phyloP scores from a whole-genome alignment of 1,284 basidiomycete genomes.

The Sporisorium scitamineum region DNA sequence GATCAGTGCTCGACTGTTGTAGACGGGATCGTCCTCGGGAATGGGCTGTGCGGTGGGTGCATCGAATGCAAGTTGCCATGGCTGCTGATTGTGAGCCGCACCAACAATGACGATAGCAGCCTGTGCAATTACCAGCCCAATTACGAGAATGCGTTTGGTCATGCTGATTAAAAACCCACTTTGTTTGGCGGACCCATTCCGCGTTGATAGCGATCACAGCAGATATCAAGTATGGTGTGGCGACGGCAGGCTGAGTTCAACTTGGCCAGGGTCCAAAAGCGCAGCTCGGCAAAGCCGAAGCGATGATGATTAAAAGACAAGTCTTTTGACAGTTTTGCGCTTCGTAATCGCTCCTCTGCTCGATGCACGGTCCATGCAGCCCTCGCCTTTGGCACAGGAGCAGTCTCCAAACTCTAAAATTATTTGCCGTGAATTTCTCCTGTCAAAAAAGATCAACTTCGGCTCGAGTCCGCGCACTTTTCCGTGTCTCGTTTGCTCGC shows the following conservation, averaged over 20 bases:
- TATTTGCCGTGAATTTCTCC: too few species aligned
- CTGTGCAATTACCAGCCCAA: not conserved
- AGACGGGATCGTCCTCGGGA: not conserved
- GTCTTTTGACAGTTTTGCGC: not conserved
- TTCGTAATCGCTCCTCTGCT: too few species aligned
- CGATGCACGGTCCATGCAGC: not conserved
- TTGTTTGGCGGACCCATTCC: conserved; percentile 1
- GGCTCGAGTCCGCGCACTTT: too few species aligned
- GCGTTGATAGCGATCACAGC: not conserved
- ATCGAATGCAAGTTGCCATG: conserved; percentile 12
- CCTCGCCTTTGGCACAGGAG: not conserved
- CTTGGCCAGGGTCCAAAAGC: not conserved
- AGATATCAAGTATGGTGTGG: not conserved
- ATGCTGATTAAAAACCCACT: conserved; percentile 3
- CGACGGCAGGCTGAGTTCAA: too few species aligned
- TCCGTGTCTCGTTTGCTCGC: too few species aligned
- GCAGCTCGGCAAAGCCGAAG: too few species aligned
- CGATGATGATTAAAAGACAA: too few species aligned
- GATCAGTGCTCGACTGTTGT: not conserved
- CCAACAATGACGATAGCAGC: not conserved
- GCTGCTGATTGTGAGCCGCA: conserved; percentile 8
- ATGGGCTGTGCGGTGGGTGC: not conserved
- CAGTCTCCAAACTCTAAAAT: not conserved
- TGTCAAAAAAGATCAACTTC: too few species aligned
- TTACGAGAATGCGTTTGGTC: conserved; percentile 7